Evolutionary conservation across 805 yeast genomes (phyloP).

Genomic region (Lipomyces chichibuensis): DNA sequence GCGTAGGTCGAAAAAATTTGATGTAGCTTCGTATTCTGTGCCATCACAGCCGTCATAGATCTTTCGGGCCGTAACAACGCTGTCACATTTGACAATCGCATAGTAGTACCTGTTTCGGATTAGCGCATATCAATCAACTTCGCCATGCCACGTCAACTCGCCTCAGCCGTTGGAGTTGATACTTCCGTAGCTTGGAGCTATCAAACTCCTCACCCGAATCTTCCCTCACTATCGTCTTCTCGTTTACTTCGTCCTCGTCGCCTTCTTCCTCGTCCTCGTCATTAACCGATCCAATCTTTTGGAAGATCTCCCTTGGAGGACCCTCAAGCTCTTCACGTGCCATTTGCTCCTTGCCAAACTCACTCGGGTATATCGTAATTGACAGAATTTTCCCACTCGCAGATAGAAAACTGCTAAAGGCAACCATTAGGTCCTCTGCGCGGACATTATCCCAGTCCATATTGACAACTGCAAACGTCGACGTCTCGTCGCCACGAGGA

Average conservation of each 20-base stretch:
- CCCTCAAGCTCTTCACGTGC: constrained; percentile 88
- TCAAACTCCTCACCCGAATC: constrained; percentile 87
- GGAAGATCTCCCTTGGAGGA: constrained; percentile 84
- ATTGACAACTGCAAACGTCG: constrained; percentile 85
- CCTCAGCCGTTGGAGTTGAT: constrained; percentile 89
- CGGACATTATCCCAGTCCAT: constrained; percentile 97
- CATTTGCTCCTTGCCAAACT: constrained; percentile 91
- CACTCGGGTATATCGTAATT: constrained; percentile 82
- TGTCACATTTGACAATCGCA: constrained; percentile 85
- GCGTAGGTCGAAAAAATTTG: constrained; percentile 88
- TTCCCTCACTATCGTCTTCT: constrained; percentile 74
- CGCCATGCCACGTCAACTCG: neutral
- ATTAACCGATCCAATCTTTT: constrained; percentile 41
- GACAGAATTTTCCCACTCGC: constrained; percentile 66
- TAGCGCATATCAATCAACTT: neutral
- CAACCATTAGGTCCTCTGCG: constrained; percentile 84
- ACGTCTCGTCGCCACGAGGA: constrained; percentile 86
- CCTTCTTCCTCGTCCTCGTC: constrained; percentile 47
- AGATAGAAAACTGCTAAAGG: constrained; percentile 84
- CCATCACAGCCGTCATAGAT: constrained; percentile 92
- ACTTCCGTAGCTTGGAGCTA: constrained; percentile 78
- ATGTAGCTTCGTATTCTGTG: constrained; percentile 92
- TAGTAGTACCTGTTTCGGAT: constrained; percentile 63
- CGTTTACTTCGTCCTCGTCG: constrained; percentile 55
- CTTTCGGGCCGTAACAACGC: constrained; percentile 65